Conservation (phyloP, 169 alveolate species). For the Babesia ovis region DNA sequence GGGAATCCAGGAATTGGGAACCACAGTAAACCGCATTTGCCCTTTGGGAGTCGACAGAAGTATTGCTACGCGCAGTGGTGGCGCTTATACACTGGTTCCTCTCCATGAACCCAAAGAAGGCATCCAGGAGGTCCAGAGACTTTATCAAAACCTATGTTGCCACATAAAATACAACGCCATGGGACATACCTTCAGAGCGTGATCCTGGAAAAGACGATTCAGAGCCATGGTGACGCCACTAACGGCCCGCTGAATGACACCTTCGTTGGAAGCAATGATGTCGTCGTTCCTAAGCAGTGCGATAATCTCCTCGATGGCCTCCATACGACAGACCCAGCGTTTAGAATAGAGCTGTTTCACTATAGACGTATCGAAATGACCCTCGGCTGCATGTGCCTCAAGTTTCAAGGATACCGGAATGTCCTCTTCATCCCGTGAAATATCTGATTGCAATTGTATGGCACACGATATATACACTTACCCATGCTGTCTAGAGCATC, state of each 20-base stretch:
- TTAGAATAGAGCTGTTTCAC: conserved; percentile 7
- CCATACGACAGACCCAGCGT: conserved; percentile 20
- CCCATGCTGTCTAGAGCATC: conserved; percentile 12
- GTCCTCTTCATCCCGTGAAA: conserved; percentile 5
- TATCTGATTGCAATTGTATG: neutral
- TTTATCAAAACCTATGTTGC: conserved; percentile 6
- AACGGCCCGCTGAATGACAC: conserved; percentile 15
- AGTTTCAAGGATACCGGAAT: conserved; percentile 9
- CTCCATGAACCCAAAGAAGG: conserved; percentile 32
- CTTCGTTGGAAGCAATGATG: conserved; percentile 1
- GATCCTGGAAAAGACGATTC: conserved; percentile 26
- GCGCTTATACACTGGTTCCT: neutral
- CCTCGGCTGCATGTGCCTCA: conserved; percentile 19
- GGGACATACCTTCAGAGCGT: conserved; percentile 24
- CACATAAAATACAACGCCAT: too few species aligned
- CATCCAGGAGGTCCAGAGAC: conserved; percentile 37
- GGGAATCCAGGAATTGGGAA: conserved; percentile 8
- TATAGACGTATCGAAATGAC: neutral
- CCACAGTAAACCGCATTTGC: conserved; percentile 1
- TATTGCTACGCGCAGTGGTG: neutral
- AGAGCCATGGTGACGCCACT: neutral
- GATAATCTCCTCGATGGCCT: conserved; percentile 19
- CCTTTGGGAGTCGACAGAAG: neutral
- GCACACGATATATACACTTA: neutral
- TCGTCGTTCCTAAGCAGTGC: conserved; percentile 1